A percentile compares a stretch with the other conserved stretches of the same genome.
Evolutionary conservation across 495 filamentous ascomycete species (phyloP).

Genomic region (Penicillium arizonense): DNA sequence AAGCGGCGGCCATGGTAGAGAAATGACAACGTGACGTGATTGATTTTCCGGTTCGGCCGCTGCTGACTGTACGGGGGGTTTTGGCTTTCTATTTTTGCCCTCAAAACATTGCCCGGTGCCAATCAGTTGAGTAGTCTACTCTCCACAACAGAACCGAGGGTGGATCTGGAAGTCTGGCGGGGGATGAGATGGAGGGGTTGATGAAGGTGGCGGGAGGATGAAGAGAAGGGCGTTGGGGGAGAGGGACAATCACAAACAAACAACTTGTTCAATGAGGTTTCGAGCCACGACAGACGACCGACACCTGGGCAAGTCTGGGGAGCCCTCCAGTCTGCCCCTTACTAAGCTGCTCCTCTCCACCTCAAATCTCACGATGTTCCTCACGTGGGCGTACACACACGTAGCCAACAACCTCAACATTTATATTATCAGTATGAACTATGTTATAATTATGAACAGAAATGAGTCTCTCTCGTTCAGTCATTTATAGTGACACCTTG

Average conservation of each 20-base stretch:
- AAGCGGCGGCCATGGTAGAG: constrained; percentile 48
- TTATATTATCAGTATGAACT: no score
- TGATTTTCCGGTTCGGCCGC: constrained; percentile 31
- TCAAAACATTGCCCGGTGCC: constrained; percentile 22
- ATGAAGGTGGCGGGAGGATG: background rate
- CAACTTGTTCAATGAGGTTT: no score
- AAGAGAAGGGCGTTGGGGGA: background rate
- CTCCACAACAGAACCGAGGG: constrained; percentile 30
- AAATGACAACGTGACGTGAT: constrained; percentile 44
- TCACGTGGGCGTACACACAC: no score
- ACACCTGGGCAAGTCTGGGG: background rate
- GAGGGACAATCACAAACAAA: no score
- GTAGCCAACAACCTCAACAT: no score
- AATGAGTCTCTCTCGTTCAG: no score
- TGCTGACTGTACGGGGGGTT: constrained; percentile 22
- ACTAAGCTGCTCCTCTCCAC: background rate
- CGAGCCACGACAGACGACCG: no score
- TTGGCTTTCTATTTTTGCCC: constrained; percentile 13
- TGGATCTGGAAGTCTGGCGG: constrained; percentile 24
- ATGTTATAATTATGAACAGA: no score
- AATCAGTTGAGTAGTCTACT: constrained; percentile 30
- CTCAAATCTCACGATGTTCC: background rate
- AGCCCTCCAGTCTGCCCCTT: background rate
- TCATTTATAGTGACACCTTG: background rate
- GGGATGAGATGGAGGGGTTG: constrained; percentile 15